A percentile compares a stretch with the other conserved stretches of the same genome.
Evolutionary conservation across 2,329 filamentous ascomycete genomes (phyloP).

Genomic region (Neopestalotiopsis clavispora): DNA sequence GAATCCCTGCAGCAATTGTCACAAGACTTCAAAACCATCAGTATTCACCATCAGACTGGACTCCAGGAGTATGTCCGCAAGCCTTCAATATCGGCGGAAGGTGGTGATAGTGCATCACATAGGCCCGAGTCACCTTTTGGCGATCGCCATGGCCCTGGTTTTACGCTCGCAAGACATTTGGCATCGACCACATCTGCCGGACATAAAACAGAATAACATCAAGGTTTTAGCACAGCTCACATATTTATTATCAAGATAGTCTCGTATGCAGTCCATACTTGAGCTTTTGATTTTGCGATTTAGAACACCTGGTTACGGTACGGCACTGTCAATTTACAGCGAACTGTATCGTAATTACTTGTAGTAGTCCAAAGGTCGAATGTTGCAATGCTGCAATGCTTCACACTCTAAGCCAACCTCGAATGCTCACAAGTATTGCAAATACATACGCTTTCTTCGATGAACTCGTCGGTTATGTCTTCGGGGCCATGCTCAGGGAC

Average conservation of each 20-base stretch:
- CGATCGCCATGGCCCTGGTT: constrained; percentile 8
- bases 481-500: too few relatives aligned
- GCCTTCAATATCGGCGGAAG: neutral
- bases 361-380: neutral
- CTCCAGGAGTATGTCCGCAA: neutral
- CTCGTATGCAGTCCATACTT: neutral
- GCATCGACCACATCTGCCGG: too few relatives aligned
- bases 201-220: neutral
- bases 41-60: neutral
- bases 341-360: too few relatives aligned
- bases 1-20: constrained; percentile 11
- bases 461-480: too few relatives aligned
- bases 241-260: neutral
- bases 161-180: neutral
- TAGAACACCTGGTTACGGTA: too few relatives aligned
- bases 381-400: too few relatives aligned
- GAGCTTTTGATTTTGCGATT: neutral
- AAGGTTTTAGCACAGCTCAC: neutral
- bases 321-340: neutral
- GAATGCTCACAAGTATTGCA: too few relatives aligned
- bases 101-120: neutral
- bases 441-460: too few relatives aligned
- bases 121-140: neutral
- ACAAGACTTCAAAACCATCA: constrained; percentile 8
- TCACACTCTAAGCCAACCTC: too few relatives aligned